Conservation (phyloP, 208 protist species). For the Trichomonas vaginalis region DNA sequence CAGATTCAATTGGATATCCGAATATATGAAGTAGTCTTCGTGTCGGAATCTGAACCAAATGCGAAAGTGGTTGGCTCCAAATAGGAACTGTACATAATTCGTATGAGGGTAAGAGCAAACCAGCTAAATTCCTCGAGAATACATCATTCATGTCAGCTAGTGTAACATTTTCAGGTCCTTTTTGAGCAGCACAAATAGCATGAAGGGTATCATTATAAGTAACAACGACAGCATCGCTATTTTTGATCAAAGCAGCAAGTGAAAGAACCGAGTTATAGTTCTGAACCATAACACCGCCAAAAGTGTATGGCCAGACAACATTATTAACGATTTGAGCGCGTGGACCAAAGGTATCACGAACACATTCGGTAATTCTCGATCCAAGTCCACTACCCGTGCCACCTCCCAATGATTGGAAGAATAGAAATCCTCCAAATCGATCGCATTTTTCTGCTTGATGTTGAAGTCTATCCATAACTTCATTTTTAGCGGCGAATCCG, state of each 20-base stretch:
- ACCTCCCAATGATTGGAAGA: background rate
- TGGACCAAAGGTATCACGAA: background rate
- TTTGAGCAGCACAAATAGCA: background rate
- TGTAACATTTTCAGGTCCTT: constrained; percentile 1
- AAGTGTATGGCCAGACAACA: constrained; percentile 4
- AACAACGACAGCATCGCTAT: background rate
- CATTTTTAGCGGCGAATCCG: background rate
- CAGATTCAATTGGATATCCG: background rate
- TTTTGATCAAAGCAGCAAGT: background rate
- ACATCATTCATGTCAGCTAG: background rate
- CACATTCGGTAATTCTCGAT: background rate
- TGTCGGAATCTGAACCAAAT: background rate
- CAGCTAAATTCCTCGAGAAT: background rate
- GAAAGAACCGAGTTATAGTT: background rate
- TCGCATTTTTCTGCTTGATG: constrained; percentile 18
- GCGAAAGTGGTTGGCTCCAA: background rate
- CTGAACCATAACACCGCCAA: background rate
- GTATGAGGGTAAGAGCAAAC: background rate
- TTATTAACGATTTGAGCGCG: background rate
- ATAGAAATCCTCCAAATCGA: background rate
- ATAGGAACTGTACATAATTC: background rate
- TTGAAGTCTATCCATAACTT: background rate
- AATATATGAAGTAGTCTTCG: background rate
- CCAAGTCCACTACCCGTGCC: background rate
- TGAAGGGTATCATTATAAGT: constrained; percentile 2